These are phyloP conservation scores for Saccharomycopsis fermentans DNA, from an alignment of 805 yeast species.

Conservation along the genomic window DNA sequence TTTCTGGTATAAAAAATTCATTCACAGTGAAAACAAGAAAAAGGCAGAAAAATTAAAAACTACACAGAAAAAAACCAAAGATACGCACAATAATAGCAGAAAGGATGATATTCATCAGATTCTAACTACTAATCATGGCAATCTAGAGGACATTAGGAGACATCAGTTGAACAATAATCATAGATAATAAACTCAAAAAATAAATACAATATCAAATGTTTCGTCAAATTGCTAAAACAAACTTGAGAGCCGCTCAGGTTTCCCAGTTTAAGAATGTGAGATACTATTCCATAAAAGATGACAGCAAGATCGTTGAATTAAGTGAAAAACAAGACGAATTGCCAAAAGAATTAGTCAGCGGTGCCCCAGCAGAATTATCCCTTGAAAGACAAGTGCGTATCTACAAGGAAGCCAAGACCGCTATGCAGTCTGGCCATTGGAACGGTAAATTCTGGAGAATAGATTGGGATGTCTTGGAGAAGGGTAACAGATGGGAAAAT, in stretches of 20 bases:
- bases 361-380: constrained; percentile 63
- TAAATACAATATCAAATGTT: not conserved
- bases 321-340: constrained; percentile 23
- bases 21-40: not conserved
- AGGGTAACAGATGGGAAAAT: constrained; percentile 82
- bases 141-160: too few relatives aligned
- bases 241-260: not conserved
- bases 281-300: constrained; percentile 1
- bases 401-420: constrained; percentile 65
- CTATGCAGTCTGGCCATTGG: constrained; percentile 56
- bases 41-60: not conserved
- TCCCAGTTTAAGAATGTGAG: not conserved
- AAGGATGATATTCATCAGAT: not conserved
- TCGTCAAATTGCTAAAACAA: constrained; percentile 3
- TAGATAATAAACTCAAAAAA: too few relatives aligned
- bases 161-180: not conserved
- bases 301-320: constrained; percentile 5
- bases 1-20: not conserved
- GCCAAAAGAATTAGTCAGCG: constrained; percentile 55
- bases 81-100: not conserved
- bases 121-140: too few relatives aligned
- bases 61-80: not conserved
- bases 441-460: constrained; percentile 55
- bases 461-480: constrained; percentile 74
- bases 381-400: constrained; percentile 61